Conservation (phyloP, 1,139 yeast species). For the Geotrichum candidum region DNA sequence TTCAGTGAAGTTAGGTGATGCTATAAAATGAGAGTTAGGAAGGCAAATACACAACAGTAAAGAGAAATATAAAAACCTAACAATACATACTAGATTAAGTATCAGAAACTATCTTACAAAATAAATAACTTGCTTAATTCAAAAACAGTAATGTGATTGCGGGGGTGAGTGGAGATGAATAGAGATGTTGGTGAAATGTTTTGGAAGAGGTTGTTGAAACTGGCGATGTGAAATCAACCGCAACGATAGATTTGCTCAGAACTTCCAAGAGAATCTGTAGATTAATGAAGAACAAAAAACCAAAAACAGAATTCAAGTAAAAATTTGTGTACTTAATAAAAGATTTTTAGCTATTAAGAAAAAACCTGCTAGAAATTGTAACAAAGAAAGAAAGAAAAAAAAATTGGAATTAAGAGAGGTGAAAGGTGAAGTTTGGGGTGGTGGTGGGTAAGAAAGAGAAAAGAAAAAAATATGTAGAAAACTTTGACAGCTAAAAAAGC, state of each 20-base stretch:
- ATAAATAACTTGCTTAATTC: not conserved
- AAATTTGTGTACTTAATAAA: not conserved
- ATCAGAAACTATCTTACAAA: not conserved
- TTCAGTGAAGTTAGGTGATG: not conserved
- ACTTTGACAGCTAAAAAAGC: not conserved
- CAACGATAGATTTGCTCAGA: not conserved
- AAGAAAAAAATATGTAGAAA: not conserved
- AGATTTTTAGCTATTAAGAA: not conserved
- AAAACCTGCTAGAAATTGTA: not conserved
- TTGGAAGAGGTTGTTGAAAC: not conserved
- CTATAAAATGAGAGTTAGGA: not conserved
- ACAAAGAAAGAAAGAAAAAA: not conserved
- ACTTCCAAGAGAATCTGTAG: not conserved
- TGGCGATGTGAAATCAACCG: not conserved
- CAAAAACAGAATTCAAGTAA: not conserved
- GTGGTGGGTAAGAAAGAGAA: slow-evolving; percentile 1
- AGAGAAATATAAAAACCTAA: not conserved
- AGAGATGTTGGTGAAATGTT: not conserved
- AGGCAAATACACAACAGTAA: not conserved
- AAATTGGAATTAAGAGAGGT: not conserved
- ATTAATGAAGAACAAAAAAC: not conserved
- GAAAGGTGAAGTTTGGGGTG: not conserved
- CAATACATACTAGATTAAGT: not conserved
- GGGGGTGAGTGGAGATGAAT: not conserved
- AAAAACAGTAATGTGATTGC: not conserved